Conservation (phyloP, 106 monocot species). For the Apostasia shenzhenica region DNA sequence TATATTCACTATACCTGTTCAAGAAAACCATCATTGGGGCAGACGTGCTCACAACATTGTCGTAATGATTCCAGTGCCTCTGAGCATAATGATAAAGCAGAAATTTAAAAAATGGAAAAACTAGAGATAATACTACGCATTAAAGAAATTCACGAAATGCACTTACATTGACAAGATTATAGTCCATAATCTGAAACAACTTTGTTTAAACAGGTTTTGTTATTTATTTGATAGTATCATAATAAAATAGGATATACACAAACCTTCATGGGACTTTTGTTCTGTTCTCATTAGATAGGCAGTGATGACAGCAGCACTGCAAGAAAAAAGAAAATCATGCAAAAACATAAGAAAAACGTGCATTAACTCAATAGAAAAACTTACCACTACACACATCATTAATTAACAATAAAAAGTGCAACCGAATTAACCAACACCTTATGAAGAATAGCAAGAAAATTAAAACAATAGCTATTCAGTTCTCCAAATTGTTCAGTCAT, state of each 20-base stretch:
- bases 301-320: slow-evolving; percentile 86
- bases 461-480: too few species aligned
- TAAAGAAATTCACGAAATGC: background rate
- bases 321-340: slow-evolving; percentile 27
- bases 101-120: background rate
- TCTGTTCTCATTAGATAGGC: slow-evolving; percentile 97
- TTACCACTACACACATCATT: too few species aligned
- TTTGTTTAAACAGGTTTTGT: background rate
- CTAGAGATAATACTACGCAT: background rate
- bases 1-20: slow-evolving; percentile 56
- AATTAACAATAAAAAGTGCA: too few species aligned
- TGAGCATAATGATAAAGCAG: slow-evolving; percentile 23
- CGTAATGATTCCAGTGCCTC: slow-evolving; percentile 78
- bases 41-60: slow-evolving; percentile 47
- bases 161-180: background rate
- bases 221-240: background rate
- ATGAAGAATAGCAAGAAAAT: too few species aligned
- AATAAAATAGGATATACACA: slow-evolving; percentile 15
- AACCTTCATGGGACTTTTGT: slow-evolving; percentile 86
- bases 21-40: slow-evolving; percentile 97
- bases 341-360: background rate
- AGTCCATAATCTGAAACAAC: background rate
- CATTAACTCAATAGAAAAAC: too few species aligned
- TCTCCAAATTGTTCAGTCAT: background rate
- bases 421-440: too few species aligned